Percentiles rank a stretch among this genome's conserved stretches.
These are phyloP conservation scores for Cicer chorassanicum DNA, from an alignment of 306 rosid species.

Conservation along the genomic window DNA sequence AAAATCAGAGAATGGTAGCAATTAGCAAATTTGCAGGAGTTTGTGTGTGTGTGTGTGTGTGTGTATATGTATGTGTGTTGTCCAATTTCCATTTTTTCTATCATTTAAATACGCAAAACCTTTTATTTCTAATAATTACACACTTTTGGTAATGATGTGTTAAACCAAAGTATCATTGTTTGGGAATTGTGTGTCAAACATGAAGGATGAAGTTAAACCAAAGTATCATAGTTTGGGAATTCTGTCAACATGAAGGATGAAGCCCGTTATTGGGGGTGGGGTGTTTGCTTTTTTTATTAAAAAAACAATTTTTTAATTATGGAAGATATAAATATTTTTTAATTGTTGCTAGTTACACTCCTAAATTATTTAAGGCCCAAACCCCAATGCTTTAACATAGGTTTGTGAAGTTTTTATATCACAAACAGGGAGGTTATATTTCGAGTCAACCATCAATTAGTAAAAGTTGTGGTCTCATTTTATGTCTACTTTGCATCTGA, in stretches of 20 bases:
- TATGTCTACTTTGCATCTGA: not conserved
- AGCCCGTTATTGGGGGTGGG: not conserved
- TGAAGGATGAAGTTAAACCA: slow-evolving; percentile 5
- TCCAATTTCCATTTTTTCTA: slow-evolving; percentile 4
- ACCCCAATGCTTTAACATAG: not conserved
- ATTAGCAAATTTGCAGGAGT: slow-evolving; percentile 15
- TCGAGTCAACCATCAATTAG: slow-evolving; percentile 3
- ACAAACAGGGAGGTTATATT: slow-evolving; percentile 4
- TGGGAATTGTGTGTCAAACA: slow-evolving; percentile 8
- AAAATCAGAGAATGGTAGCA: slow-evolving; percentile 7
- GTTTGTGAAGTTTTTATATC: slow-evolving; percentile 2
- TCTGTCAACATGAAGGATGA: slow-evolving; percentile 18
- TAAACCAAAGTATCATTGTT: not conserved
- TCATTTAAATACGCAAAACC: slow-evolving; percentile 30
- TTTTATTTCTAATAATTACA: slow-evolving; percentile 14
- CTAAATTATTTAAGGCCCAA: slow-evolving; percentile 2
- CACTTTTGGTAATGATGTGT: not conserved
- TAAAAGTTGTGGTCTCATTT: slow-evolving; percentile 6
- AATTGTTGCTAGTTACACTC: not conserved
- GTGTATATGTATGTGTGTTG: not conserved
- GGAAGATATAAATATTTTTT: slow-evolving; percentile 2
- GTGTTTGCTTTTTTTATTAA: not conserved
- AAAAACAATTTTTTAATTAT: not conserved
- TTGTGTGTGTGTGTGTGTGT: not conserved
- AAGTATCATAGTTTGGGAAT: not conserved